Evolutionary conservation across 2,329 filamentous ascomycete species (phyloP), one percentile per base, ranked within the genome.

Genomic region (Passalora sequoiae): DNA sequence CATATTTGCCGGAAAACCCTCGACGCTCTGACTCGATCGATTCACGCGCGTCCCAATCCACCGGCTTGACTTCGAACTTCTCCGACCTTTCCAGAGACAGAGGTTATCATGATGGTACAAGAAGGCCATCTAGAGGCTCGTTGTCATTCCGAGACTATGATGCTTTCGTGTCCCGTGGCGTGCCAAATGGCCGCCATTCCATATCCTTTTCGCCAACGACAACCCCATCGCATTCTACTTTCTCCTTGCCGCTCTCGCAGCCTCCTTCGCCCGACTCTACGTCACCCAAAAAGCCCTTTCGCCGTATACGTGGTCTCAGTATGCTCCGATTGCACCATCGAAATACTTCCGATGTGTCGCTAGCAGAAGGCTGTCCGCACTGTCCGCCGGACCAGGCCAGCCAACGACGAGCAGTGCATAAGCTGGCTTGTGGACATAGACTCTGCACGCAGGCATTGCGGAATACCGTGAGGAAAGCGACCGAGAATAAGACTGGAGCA

Each of bases 391-490:
- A 60, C 28, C 20, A 42, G 5, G 40, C 44, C 5, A 57, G 51
- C n/a, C 54, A 56, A 32, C 50, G 54, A 10, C 45, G 57, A 29
- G 33, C 62, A 4, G 42, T 62, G 6, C 59, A 65, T 33, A 53
- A 49, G 31, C 47, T 66, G 9, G 59, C 63, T 3, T 66, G 63
- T 31, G 60, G 61, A 6, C 63, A 66, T 44, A 42, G 53, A 32
- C 44, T 64, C 10, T 66, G 63, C 39, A 61, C 58, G 2, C 54
- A 59, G 24, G 60, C 59, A 4, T 44, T 66, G 20, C 49, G 61
- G 20, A 56, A 59, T 32, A 61, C 55, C 21, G 61, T 70, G 39
- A 61, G 66, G 38, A 60, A 65, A 21, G 62, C 66, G 19, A 56
- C 50, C 6, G 51, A 53, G 10, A 47, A 61, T 24, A 49, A 57